phyloP scores from a whole-genome alignment of 148 eudicot genomes.

The Fagopyrum homotropicum region DNA sequence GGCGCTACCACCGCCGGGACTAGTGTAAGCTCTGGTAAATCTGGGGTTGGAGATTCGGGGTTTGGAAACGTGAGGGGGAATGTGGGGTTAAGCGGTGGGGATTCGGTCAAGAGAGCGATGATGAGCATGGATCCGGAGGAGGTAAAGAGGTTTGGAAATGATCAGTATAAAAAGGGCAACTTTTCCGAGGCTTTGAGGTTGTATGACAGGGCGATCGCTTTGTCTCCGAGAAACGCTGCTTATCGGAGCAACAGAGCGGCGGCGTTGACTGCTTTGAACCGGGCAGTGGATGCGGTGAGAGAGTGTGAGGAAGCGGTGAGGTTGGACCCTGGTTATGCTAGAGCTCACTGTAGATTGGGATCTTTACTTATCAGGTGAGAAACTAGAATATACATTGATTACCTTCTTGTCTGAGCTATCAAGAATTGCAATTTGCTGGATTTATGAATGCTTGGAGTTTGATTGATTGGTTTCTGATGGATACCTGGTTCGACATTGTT shows the following conservation, averaged over 20 bases:
- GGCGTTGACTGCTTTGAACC: conserved; percentile 49
- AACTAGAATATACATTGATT: not conserved
- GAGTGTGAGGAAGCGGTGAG: conserved; percentile 84
- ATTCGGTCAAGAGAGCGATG: conserved; percentile 39
- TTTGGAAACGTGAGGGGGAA: conserved; percentile 16
- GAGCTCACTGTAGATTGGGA: conserved; percentile 78
- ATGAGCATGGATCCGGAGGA: conserved; percentile 31
- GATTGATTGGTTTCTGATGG: not conserved
- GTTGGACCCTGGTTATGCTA: conserved; percentile 52
- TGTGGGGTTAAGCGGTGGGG: conserved; percentile 42
- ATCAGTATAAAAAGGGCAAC: conserved; percentile 46
- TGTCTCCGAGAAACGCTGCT: conserved; percentile 57
- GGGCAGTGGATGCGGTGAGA: conserved; percentile 51
- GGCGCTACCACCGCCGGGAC: conserved; percentile 54
- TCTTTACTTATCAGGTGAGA: conserved; percentile 67
- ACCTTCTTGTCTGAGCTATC: not conserved
- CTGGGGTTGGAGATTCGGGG: conserved; percentile 12
- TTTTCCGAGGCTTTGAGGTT: conserved; percentile 58
- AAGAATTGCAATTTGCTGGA: not conserved
- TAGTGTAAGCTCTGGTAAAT: not conserved
- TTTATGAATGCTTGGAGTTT: not conserved
- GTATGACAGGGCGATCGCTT: conserved; percentile 55
- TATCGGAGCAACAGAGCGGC: conserved; percentile 75
- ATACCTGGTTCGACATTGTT: not conserved
- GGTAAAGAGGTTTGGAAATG: conserved; percentile 67